These are phyloP conservation scores for Vickermania spadyakhi DNA, from an alignment of 208 protist genomes.

Conservation along the genomic window DNA sequence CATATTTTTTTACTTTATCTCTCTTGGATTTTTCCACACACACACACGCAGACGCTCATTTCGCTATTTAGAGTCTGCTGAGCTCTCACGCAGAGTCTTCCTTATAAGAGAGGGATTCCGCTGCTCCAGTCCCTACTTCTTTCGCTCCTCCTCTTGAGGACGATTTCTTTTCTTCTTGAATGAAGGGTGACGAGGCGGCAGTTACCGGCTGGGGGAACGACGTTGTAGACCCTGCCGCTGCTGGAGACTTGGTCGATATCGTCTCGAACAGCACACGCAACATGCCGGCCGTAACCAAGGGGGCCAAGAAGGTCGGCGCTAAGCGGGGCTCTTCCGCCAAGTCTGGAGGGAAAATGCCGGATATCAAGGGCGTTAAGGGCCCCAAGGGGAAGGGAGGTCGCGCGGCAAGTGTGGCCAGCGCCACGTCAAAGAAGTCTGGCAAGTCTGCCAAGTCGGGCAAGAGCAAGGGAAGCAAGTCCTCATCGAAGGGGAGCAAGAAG, in stretches of 20 bases:
- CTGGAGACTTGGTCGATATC: conserved; percentile 7
- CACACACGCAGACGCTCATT: too few species aligned
- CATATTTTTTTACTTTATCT: too few species aligned
- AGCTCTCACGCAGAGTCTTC: too few species aligned
- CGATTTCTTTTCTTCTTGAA: too few species aligned
- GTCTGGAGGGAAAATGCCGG: neutral
- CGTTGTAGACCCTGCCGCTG: conserved; percentile 1
- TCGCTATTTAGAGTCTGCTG: too few species aligned
- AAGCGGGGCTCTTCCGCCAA: neutral
- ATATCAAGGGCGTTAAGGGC: too few species aligned
- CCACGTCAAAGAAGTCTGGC: neutral
- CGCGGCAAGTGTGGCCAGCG: neutral
- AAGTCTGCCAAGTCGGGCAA: neutral
- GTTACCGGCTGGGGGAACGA: conserved; percentile 3
- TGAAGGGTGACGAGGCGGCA: neutral
- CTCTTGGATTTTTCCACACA: too few species aligned
- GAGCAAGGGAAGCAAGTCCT: neutral
- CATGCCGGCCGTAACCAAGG: neutral
- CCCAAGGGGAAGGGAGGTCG: conserved; percentile 1
- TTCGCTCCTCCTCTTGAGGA: too few species aligned
- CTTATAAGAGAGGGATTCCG: too few species aligned
- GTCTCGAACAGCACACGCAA: conserved; percentile 6
- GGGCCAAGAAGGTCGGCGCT: neutral
- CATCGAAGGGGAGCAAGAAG: neutral
- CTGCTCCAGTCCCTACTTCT: too few species aligned